phyloP scores from a whole-genome alignment of 495 filamentous ascomycete genomes.

The Rhypophila decipiens region DNA sequence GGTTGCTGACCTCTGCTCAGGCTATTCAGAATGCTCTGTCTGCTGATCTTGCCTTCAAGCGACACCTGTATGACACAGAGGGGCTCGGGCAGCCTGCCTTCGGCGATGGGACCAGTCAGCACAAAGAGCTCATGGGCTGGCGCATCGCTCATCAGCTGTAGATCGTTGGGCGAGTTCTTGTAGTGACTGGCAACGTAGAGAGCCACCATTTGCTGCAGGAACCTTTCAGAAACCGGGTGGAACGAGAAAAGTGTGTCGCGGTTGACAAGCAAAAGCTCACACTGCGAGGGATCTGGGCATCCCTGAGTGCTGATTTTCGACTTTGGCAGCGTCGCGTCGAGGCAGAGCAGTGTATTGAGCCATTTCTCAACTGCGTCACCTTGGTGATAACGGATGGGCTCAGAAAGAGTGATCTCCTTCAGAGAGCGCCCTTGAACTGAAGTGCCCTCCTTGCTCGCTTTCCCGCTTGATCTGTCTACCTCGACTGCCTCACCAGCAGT shows the following conservation, averaged over 20 bases:
- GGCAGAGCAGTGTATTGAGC: conserved; percentile 89
- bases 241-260: conserved; percentile 97
- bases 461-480: conserved; percentile 67
- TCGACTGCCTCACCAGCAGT: conserved; percentile 50
- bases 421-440: conserved; percentile 67
- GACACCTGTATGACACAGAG: conserved; percentile 93
- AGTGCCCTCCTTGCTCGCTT: conserved; percentile 56
- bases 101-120: conserved; percentile 79
- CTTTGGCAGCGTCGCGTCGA: conserved; percentile 81
- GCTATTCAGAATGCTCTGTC: conserved; percentile 81
- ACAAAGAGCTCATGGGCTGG: conserved; percentile 97
- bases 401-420: conserved; percentile 83
- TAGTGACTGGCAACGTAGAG: conserved; percentile 98
- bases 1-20: conserved; percentile 84
- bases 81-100: conserved; percentile 82
- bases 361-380: conserved; percentile 91
- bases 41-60: conserved; percentile 90
- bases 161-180: conserved; percentile 96
- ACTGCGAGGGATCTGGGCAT: conserved; percentile 83
- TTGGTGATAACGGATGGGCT: conserved; percentile 91
- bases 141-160: conserved; percentile 96
- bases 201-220: conserved; percentile 96
- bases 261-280: conserved; percentile 88
- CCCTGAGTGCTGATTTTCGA: conserved; percentile 69
- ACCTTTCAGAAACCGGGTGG: conserved; percentile 92